Evolutionary conservation across 306 rosid species (phyloP), one percentile per base, ranked within the genome.

Genomic region (Acmispon strigosus): DNA sequence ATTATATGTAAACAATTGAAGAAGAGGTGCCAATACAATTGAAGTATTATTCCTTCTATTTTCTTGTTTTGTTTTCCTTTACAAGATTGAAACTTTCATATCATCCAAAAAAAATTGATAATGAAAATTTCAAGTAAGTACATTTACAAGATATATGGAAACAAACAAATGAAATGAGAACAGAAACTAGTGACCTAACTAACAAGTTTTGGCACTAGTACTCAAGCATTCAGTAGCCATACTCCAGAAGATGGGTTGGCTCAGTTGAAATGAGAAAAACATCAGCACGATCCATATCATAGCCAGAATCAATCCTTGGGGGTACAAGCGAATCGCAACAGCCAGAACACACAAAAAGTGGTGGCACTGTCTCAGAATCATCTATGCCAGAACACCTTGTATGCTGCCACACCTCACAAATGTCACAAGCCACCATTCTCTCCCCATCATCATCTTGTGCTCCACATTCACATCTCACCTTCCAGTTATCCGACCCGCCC

Each of bases 401-500:
- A 76, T 90, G 94, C 80, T 88, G 91, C 98, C 98, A 92, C 19
- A 88, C 89, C 71, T 88, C 93, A 45, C 98, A 92, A 47, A 90
- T 85, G 60, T 90, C 96, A 32, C 98, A 92, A 7, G 91, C 84
- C 63, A 92, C 93, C 96, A 92, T 92, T 60, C 96, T 84, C 78
- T 92, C 96, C 3, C 98, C 98, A 48, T 90, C 96, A 61, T 92
- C 98, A 54, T 88, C 96, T 11, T 75, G 76, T 4, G 98, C 96
- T 7, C 98, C 98, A 60, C 98, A 92, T 20, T 77, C 91, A 62
- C 98, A 90, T 22, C 78, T 77, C 78, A 90, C 98, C 79, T 75
- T 81, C 96, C 96, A 88, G 8, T 79, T 85, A 27, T 90, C 91
- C 1, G 84, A 62, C 8, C 90, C 96, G 9, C 93, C 95, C 44